Conservation (phyloP, 805 yeast genomes). For the Kluyveromyces lactis region DNA sequence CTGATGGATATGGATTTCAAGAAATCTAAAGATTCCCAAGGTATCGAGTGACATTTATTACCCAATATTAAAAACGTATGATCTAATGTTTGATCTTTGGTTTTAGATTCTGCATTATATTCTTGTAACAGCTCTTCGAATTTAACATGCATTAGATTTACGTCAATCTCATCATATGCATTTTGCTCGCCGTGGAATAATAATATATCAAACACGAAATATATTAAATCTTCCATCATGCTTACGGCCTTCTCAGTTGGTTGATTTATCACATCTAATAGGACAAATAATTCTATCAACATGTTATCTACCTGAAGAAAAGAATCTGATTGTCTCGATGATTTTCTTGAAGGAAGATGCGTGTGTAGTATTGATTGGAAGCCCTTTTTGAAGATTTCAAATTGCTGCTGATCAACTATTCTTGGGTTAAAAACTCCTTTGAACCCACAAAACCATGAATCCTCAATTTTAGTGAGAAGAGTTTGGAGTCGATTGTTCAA, state of each 20-base stretch:
- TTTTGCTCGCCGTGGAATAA: constrained; percentile 56
- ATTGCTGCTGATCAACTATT: constrained; percentile 18
- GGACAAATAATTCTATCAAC: constrained; percentile 44
- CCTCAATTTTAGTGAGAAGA: constrained; percentile 52
- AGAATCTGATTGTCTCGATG: constrained; percentile 16
- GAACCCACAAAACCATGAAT: constrained; percentile 73
- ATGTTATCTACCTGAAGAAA: constrained; percentile 35
- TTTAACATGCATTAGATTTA: constrained; percentile 45
- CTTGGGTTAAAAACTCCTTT: constrained; percentile 46
- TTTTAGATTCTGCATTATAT: constrained; percentile 16
- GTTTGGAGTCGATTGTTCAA: constrained; percentile 49
- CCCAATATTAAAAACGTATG: constrained; percentile 71
- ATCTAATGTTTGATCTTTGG: constrained; percentile 7
- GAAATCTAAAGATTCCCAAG: constrained; percentile 80
- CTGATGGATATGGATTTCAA: constrained; percentile 51
- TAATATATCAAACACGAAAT: constrained; percentile 51
- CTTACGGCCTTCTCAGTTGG: constrained; percentile 20
- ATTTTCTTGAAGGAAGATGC: constrained; percentile 41
- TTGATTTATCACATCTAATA: constrained; percentile 32
- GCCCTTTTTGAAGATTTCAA: constrained; percentile 29
- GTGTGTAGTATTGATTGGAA: constrained; percentile 36
- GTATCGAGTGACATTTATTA: constrained; percentile 55
- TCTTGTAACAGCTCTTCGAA: constrained; percentile 39
- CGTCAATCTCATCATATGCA: constrained; percentile 57
- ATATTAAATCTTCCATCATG: constrained; percentile 53